A percentile compares a stretch with the other conserved stretches of the same genome.
phyloP scores from a whole-genome alignment of 2,329 filamentous ascomycete genomes.

The Penicillium crustosum region DNA sequence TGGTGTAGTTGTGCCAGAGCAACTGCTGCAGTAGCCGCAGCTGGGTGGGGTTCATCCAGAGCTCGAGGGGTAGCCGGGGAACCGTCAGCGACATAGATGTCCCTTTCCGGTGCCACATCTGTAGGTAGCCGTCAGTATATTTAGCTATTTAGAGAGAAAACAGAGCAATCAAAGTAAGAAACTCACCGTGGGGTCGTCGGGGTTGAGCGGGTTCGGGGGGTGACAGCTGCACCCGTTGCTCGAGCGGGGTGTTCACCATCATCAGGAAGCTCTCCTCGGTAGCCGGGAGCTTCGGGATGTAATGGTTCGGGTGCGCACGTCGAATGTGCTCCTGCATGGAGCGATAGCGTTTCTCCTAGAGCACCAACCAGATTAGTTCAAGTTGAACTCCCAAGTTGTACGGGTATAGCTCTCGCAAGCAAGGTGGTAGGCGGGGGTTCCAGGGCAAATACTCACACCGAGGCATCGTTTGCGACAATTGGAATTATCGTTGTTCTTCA shows the following conservation, averaged over 20 bases:
- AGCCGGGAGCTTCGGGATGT: conserved; percentile 95
- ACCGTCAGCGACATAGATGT: conserved; percentile 67
- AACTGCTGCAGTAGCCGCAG: conserved; percentile 75
- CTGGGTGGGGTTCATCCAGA: conserved; percentile 67
- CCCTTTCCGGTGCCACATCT: conserved; percentile 60
- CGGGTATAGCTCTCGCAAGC: conserved; percentile 1
- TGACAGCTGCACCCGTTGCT: conserved; percentile 62
- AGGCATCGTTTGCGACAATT: conserved; percentile 97
- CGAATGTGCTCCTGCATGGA: conserved; percentile 99
- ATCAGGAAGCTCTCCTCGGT: conserved; percentile 96
- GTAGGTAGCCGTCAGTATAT: conserved; percentile 37
- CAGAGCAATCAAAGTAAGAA: conserved; percentile 19
- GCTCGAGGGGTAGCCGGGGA: conserved; percentile 68
- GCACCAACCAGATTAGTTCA: conserved; percentile 12
- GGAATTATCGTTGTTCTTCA: conserved; percentile 94
- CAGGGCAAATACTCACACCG: conserved; percentile 70
- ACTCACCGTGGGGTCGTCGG: conserved; percentile 41
- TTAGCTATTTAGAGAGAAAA: background rate
- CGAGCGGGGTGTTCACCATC: conserved; percentile 90
- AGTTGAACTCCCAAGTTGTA: conserved; percentile 13
- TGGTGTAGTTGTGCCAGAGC: conserved; percentile 82
- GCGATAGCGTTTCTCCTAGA: conserved; percentile 88
- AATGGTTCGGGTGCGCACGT: conserved; percentile 92
- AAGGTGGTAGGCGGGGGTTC: conserved; percentile 15
- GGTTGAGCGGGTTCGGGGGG: conserved; percentile 40